Percentiles rank a stretch among this genome's conserved stretches.
Evolutionary conservation across 805 yeast species (phyloP).

Genomic region (Cyberlindnera suaveolens): DNA sequence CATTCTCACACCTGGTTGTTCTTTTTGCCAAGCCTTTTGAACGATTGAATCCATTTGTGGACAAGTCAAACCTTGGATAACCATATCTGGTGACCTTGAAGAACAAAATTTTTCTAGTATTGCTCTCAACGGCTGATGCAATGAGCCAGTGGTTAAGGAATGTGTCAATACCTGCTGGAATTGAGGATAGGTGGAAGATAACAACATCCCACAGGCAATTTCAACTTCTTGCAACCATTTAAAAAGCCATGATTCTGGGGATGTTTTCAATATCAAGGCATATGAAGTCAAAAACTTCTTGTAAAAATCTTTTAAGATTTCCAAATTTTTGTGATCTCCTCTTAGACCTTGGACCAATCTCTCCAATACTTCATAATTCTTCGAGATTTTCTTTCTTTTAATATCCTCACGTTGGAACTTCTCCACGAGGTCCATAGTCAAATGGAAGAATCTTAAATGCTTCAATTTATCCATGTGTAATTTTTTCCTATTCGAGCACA

Average conservation of each 20-base stretch:
- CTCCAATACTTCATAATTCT: neutral
- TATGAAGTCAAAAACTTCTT: conserved; percentile 7
- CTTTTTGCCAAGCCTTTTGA: neutral
- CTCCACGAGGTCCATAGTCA: neutral
- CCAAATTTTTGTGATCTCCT: neutral
- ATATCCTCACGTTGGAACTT: neutral
- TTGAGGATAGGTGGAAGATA: neutral
- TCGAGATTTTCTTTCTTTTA: neutral
- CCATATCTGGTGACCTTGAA: neutral
- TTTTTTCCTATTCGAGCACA: conserved; percentile 22
- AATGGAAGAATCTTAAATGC: conserved; percentile 14
- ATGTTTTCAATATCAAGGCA: neutral
- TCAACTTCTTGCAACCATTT: neutral
- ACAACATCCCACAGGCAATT: neutral
- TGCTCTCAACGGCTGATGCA: neutral
- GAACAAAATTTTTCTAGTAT: neutral
- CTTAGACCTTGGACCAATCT: neutral
- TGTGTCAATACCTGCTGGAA: neutral
- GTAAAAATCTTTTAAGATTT: conserved; percentile 4
- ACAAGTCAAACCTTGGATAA: neutral
- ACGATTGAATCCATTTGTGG: neutral
- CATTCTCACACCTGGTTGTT: conserved; percentile 6
- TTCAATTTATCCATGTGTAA: conserved; percentile 19
- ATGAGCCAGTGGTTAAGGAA: neutral
- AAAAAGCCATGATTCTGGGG: neutral